Evolutionary conservation across 2,329 filamentous ascomycete species (phyloP).

Genomic region (Magnaporthales sp.): DNA sequence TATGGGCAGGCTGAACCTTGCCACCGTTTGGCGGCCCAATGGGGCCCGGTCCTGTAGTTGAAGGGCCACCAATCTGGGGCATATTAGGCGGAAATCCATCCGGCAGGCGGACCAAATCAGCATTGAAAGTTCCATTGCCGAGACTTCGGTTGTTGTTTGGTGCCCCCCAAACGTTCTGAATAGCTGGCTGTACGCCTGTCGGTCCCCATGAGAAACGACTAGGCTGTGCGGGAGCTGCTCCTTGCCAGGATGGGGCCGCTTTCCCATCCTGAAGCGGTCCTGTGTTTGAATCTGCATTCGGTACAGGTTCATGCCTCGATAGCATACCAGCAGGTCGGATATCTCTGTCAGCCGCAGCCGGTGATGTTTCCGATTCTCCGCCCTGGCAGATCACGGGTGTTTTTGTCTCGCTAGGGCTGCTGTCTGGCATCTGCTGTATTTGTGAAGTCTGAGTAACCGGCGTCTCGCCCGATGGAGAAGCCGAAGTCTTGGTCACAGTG

Average conservation of each 20-base stretch:
- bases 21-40: conserved; percentile 26
- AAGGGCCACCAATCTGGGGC: conserved; percentile 19
- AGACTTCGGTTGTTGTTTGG: conserved; percentile 63
- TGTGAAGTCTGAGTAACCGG: neutral
- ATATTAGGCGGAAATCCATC: conserved; percentile 26
- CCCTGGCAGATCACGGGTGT: neutral
- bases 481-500: conserved; percentile 14
- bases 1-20: conserved; percentile 18
- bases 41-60: conserved; percentile 29
- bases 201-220: conserved; percentile 6
- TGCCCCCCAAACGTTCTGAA: conserved; percentile 65
- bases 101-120: conserved; percentile 44
- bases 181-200: conserved; percentile 25
- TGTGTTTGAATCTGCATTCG: neutral
- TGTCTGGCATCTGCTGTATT: neutral
- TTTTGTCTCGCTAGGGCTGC: neutral
- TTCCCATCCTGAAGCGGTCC: conserved; percentile 18
- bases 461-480: conserved; percentile 9
- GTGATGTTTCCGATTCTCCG: neutral
- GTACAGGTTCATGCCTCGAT: neutral
- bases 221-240: conserved; percentile 20
- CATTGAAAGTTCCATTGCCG: conserved; percentile 69
- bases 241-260: conserved; percentile 28
- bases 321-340: neutral
- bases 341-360: neutral